Evolutionary conservation across 2,329 filamentous ascomycete genomes (phyloP), one percentile per base, ranked within the genome.

Genomic region (Colletotrichum sp.): DNA sequence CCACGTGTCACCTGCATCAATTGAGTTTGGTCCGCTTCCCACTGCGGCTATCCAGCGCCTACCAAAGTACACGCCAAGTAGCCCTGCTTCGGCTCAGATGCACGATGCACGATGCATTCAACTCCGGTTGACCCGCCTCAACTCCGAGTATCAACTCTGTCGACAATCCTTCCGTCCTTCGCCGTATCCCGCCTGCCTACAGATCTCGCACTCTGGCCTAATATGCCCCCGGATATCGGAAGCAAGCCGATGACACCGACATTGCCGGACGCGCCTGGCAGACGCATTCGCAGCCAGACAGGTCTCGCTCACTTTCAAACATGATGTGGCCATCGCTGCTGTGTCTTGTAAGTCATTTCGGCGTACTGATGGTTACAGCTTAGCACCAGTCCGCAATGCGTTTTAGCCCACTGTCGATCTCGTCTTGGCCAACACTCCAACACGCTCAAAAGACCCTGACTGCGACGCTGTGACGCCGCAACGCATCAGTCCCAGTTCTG

Each of bases 251-350:
- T 68, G 48, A 60, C 36, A 57, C 71, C 57, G 59, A 61, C 52
- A 71, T 36, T 21, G 68, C 66, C 66, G n/a, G n/a, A n/a, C 71
- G 32, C 60, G 60, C 68, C 55, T 48, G 61, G 10, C 36, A 34
- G 60, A 48, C 34, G 64, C 26, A 67, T 32, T 14, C 55, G n/a
- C 10, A 72, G 63, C n/a, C 39, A 43, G 57, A 36, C 63, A 24
- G 67, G 70, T 74, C 70, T 74, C 74, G 59, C 39, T 64, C 70
- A 60, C 70, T 65, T 57, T 48, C 57, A 65, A 65, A 69, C 70
- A 30, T 26, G 43, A 34, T 32, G 57, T 64, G 57, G 63, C 55
- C 68, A 30, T 39, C 43, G 48, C 36, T 21, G 48, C 21, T 65
- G 59, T 43, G 16, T 66, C 32, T 71, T 63, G 72, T 30, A 39